phyloP scores from a whole-genome alignment of 129 eudicot genomes.

The Flaveria sonorensis region DNA sequence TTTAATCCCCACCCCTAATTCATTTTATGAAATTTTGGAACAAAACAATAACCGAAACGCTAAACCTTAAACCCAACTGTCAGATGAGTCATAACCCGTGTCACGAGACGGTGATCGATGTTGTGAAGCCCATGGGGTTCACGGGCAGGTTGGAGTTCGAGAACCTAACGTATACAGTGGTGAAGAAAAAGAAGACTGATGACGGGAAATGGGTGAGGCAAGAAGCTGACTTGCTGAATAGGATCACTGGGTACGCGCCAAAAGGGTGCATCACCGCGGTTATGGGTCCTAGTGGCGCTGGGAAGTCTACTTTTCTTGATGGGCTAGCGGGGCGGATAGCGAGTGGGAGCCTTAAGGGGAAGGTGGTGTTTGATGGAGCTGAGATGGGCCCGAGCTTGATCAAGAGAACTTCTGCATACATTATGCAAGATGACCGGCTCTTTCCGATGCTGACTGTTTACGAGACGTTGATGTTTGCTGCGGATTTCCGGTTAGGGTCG shows the following conservation, averaged over 20 bases:
- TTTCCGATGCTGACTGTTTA: constrained; percentile 78
- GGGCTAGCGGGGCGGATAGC: constrained; percentile 87
- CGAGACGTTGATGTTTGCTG: constrained; percentile 77
- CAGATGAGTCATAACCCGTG: not conserved
- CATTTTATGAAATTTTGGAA: not conserved
- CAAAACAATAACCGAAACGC: not conserved
- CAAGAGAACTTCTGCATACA: constrained; percentile 69
- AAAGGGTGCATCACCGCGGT: constrained; percentile 83
- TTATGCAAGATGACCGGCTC: constrained; percentile 78
- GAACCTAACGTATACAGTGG: constrained; percentile 50
- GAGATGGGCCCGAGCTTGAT: constrained; percentile 65
- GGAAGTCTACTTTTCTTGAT: constrained; percentile 77
- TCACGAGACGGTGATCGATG: not conserved
- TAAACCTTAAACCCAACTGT: not conserved
- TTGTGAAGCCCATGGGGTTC: not conserved
- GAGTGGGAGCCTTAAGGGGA: constrained; percentile 69
- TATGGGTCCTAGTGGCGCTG: constrained; percentile 98
- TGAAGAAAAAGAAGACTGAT: constrained; percentile 34
- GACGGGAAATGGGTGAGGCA: constrained; percentile 58
- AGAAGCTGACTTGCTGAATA: constrained; percentile 54
- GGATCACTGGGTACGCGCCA: constrained; percentile 66
- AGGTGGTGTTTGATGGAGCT: constrained; percentile 61
- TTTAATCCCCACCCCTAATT: not conserved
- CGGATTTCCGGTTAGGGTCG: constrained; percentile 69
- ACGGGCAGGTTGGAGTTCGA: not conserved